Evolutionary conservation across 2,329 filamentous ascomycete genomes (phyloP).

Genomic region (Fusarium sp.): DNA sequence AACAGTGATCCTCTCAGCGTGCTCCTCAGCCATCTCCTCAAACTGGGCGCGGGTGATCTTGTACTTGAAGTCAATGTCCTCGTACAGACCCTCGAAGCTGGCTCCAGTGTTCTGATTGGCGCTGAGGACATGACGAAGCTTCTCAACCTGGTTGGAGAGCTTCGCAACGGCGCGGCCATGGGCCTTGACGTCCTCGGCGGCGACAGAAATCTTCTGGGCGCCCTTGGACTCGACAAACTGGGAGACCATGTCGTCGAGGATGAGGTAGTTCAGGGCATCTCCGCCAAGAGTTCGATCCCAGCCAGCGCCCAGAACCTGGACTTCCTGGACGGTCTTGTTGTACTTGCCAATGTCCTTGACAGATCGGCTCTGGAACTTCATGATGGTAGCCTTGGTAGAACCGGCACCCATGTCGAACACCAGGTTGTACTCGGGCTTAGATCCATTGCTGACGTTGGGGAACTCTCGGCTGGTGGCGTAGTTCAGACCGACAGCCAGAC

Average conservation of each 20-base stretch:
- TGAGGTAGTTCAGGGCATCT: constrained; percentile 84
- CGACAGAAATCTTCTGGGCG: constrained; percentile 69
- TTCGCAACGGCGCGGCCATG: constrained; percentile 89
- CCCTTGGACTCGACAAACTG: constrained; percentile 76
- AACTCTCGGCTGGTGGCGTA: constrained; percentile 94
- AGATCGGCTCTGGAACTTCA: constrained; percentile 86
- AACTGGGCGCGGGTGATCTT: constrained; percentile 83
- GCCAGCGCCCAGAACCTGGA: constrained; percentile 83
- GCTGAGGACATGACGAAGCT: constrained; percentile 85
- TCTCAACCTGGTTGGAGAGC: constrained; percentile 91
- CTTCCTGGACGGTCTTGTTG: constrained; percentile 97
- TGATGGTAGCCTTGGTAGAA: constrained; percentile 85
- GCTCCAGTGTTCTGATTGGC: constrained; percentile 84
- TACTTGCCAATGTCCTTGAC: constrained; percentile 92
- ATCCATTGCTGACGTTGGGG: constrained; percentile 80
- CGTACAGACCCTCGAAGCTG: constrained; percentile 87
- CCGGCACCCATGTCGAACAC: constrained; percentile 98
- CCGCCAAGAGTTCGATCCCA: constrained; percentile 93
- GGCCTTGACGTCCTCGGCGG: constrained; percentile 67
- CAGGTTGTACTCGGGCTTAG: constrained; percentile 88
- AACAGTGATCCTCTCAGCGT: constrained; percentile 71
- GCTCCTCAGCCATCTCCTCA: constrained; percentile 74
- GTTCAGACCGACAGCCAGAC: constrained; percentile 89
- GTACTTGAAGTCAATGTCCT: constrained; percentile 93
- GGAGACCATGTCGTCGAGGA: constrained; percentile 86